A percentile compares a stretch with the other conserved stretches of the same genome.
Conservation (phyloP, 1,284 basidiomycete species). For the Boletus albobrunnescens region DNA sequence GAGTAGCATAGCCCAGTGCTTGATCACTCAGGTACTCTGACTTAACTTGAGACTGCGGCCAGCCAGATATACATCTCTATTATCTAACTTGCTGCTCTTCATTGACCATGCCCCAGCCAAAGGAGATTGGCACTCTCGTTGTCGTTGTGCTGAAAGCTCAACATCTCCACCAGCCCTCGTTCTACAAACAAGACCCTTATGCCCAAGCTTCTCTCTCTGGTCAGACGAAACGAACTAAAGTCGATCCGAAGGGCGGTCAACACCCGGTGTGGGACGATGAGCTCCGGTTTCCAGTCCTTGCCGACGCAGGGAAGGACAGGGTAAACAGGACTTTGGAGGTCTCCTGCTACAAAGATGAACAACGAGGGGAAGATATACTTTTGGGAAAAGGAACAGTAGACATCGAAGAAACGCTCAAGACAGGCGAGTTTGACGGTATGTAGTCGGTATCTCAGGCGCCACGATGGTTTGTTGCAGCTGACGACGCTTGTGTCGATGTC, state of each 20-base stretch:
- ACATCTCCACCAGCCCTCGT: conserved; percentile 65
- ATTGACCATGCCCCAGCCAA: conserved; percentile 28
- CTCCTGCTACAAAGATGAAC: conserved; percentile 63
- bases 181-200: conserved; percentile 76
- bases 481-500: conserved; percentile 3
- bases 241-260: conserved; percentile 70
- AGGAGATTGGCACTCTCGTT: conserved; percentile 63
- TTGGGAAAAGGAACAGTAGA: conserved; percentile 62
- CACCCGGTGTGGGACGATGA: conserved; percentile 77
- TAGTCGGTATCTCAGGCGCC: not conserved
- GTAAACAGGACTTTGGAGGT: conserved; percentile 55
- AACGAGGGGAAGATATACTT: conserved; percentile 49
- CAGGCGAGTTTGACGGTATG: conserved; percentile 75
- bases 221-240: conserved; percentile 50
- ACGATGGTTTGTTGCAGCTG: conserved; percentile 7
- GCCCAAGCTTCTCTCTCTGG: conserved; percentile 47
- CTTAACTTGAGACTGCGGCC: not conserved
- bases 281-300: conserved; percentile 53
- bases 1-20: not conserved
- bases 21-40: not conserved
- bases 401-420: conserved; percentile 60
- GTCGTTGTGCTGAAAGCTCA: conserved; percentile 72
- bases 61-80: not conserved
- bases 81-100: not conserved
- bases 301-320: conserved; percentile 37